Percentiles rank a stretch among this genome's conserved stretches.
Evolutionary conservation across 2,329 filamentous ascomycete genomes (phyloP).

Genomic region (Colletotrichum tamarilloi): DNA sequence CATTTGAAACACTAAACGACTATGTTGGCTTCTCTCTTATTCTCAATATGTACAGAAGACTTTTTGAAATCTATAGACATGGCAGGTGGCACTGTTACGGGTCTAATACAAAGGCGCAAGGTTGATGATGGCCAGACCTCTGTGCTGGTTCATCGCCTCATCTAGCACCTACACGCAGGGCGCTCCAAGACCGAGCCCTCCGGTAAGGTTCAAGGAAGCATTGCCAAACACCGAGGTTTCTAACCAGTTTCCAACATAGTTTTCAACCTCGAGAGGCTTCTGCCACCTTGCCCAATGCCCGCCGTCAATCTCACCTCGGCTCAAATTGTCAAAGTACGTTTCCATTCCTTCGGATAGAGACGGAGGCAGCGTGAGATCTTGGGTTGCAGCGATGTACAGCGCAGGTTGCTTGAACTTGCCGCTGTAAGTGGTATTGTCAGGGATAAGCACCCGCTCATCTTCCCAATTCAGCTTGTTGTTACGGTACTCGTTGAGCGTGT

Average conservation of each 20-base stretch:
- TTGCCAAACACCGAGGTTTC: neutral
- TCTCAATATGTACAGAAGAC: too few relatives aligned
- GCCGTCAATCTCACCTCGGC: neutral
- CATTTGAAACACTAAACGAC: too few relatives aligned
- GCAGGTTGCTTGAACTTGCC: neutral
- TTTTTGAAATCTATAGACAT: neutral
- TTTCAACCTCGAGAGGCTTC: neutral
- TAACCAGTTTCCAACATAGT: neutral
- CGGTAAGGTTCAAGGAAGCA: neutral
- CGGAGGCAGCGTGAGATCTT: neutral
- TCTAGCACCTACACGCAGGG: neutral
- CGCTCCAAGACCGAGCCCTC: neutral
- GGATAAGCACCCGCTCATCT: neutral
- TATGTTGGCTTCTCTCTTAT: too few relatives aligned
- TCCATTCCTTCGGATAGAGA: neutral
- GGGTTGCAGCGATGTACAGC: neutral
- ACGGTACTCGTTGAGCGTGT: neutral
- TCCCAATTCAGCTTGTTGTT: neutral
- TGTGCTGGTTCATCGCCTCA: neutral
- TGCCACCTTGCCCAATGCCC: neutral
- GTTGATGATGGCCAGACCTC: neutral
- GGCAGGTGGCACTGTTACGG: neutral
- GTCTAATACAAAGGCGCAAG: neutral
- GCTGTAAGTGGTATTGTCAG: neutral
- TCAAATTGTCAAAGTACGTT: neutral